These are phyloP conservation scores for Gentiana macrophylla DNA, from an alignment of 257 asterid species.

Conservation along the genomic window DNA sequence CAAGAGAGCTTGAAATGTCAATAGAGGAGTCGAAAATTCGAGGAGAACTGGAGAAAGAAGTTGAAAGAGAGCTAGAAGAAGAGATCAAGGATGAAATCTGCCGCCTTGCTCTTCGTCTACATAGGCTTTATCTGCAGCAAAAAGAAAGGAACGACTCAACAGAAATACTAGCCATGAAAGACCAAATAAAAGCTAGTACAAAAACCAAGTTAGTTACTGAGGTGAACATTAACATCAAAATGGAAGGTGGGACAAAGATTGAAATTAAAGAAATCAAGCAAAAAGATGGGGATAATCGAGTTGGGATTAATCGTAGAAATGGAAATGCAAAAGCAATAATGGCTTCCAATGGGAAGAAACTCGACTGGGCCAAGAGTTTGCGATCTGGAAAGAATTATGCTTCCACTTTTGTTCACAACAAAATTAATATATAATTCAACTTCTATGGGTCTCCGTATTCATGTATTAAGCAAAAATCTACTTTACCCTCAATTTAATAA, in stretches of 20 bases:
- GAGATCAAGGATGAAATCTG: conserved; percentile 61
- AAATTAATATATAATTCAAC: not conserved
- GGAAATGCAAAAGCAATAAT: conserved; percentile 1
- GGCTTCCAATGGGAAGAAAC: conserved; percentile 11
- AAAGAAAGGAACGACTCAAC: conserved; percentile 18
- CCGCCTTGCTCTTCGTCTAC: conserved; percentile 44
- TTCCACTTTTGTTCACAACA: not conserved
- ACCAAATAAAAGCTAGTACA: not conserved
- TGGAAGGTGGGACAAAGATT: conserved; percentile 50
- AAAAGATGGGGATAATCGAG: conserved; percentile 10
- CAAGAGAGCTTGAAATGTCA: conserved; percentile 20
- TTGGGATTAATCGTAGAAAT: not conserved
- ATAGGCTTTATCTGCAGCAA: conserved; percentile 45
- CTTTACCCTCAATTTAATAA: no score
- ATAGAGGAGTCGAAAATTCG: conserved; percentile 43
- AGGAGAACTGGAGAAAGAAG: conserved; percentile 38
- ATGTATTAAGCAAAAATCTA: no score
- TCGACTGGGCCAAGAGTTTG: conserved; percentile 52
- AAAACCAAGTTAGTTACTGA: conserved; percentile 24
- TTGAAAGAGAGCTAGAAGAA: conserved; percentile 46
- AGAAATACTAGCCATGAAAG: not conserved
- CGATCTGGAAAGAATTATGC: conserved; percentile 23
- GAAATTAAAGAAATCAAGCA: conserved; percentile 55
- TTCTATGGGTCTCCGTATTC: no score
- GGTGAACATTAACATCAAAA: conserved; percentile 47